Evolutionary conservation across 2,329 filamentous ascomycete species (phyloP).

Genomic region (Davidsoniella neocaledoniae): DNA sequence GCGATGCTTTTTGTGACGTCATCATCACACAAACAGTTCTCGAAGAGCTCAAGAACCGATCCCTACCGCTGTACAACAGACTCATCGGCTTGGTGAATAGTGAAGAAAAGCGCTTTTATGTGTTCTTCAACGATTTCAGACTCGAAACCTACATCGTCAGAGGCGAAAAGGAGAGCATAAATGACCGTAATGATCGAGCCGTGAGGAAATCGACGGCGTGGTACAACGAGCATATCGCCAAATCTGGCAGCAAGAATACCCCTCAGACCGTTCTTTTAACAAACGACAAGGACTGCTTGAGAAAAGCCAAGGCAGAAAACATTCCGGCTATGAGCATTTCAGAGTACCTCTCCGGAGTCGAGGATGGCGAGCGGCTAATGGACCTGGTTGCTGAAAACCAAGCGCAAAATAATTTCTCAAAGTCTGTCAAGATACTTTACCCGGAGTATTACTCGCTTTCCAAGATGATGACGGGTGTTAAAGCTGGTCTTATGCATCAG

Average conservation of each 20-base stretch:
- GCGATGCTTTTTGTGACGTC: slow-evolving; percentile 88
- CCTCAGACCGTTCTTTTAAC: slow-evolving; percentile 85
- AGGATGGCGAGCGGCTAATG: slow-evolving; percentile 68
- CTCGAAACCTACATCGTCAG: slow-evolving; percentile 75
- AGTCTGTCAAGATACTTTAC: slow-evolving; percentile 56
- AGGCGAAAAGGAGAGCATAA: slow-evolving; percentile 67
- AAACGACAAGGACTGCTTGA: slow-evolving; percentile 75
- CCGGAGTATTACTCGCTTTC: slow-evolving; percentile 80
- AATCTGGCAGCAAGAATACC: slow-evolving; percentile 40
- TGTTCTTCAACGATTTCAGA: slow-evolving; percentile 98
- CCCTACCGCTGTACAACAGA: slow-evolving; percentile 85
- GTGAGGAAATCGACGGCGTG: slow-evolving; percentile 74
- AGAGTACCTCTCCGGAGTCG: slow-evolving; percentile 70
- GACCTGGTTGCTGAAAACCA: slow-evolving; percentile 83
- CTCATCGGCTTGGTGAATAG: slow-evolving; percentile 82
- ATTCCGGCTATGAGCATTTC: slow-evolving; percentile 51
- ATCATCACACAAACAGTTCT: slow-evolving; percentile 89
- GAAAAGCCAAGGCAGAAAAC: slow-evolving; percentile 60
- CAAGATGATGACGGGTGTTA: slow-evolving; percentile 85
- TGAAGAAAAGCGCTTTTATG: slow-evolving; percentile 92
- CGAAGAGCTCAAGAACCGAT: slow-evolving; percentile 88
- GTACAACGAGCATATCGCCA: slow-evolving; percentile 69
- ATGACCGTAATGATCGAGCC: slow-evolving; percentile 89
- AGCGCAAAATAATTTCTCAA: slow-evolving; percentile 46
- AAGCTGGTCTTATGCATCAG: slow-evolving; percentile 77